A percentile compares a stretch with the other conserved stretches of the same genome.
Evolutionary conservation across 768 basidiomycete genomes (phyloP).

Genomic region (Suillus variegatus): DNA sequence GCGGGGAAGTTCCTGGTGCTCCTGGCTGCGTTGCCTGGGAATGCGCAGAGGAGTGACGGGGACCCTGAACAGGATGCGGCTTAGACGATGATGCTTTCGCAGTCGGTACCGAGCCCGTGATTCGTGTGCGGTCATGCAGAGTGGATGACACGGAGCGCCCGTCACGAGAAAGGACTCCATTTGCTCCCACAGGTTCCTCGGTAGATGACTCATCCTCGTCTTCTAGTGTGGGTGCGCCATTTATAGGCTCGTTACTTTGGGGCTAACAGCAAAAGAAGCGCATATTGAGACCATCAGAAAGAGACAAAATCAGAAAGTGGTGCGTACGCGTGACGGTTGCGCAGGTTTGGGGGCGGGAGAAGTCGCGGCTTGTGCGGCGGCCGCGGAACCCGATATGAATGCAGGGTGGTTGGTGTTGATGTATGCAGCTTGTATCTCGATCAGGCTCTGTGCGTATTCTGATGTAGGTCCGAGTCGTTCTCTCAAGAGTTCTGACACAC

Average conservation of each 20-base stretch:
- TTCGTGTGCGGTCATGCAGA: constrained; percentile 71
- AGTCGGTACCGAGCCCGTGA: constrained; percentile 40
- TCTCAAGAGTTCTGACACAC: constrained; percentile 92
- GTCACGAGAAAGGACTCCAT: constrained; percentile 54
- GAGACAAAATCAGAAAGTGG: constrained; percentile 10
- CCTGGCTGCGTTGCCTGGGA: constrained; percentile 35
- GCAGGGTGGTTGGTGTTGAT: constrained; percentile 99
- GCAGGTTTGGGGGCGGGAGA: constrained; percentile 43
- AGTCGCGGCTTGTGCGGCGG: constrained; percentile 52
- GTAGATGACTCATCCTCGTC: constrained; percentile 68
- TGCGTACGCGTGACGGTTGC: constrained; percentile 54
- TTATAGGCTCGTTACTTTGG: constrained; percentile 60
- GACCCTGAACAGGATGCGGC: constrained; percentile 30
- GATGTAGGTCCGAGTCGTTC: constrained; percentile 96
- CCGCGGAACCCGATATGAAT: constrained; percentile 80
- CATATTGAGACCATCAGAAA: constrained; percentile 16
- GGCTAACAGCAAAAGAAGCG: constrained; percentile 45
- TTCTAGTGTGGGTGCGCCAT: constrained; percentile 49
- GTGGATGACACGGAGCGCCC: constrained; percentile 77
- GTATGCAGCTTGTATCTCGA: constrained; percentile 97
- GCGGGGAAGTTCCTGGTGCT: constrained; percentile 42
- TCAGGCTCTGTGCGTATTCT: constrained; percentile 94
- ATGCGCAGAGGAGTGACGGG: constrained; percentile 36
- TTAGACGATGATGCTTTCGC: constrained; percentile 26
- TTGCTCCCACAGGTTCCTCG: constrained; percentile 55